A percentile compares a stretch with the other conserved stretches of the same genome.
phyloP scores from a whole-genome alignment of 2,329 filamentous ascomycete genomes.

The Rutstroemia sp. region DNA sequence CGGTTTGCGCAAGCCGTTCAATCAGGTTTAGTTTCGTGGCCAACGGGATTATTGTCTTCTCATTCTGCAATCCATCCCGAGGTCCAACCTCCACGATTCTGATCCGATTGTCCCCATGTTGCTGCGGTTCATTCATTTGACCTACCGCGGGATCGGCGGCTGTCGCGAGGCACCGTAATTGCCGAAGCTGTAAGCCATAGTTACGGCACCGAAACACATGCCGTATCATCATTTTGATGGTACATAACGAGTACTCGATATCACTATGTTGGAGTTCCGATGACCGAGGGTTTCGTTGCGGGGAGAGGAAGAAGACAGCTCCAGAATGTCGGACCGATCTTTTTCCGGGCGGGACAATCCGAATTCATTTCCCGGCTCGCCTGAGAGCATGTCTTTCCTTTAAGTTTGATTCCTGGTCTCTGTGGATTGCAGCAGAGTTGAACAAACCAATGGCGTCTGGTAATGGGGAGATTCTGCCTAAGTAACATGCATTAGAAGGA shows the following conservation, averaged over 20 bases:
- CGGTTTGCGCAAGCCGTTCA: slow-evolving; percentile 58
- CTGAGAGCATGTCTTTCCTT: too few species aligned
- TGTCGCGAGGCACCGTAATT: slow-evolving; percentile 20
- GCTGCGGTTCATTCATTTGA: slow-evolving; percentile 12
- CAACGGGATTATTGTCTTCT: slow-evolving; percentile 63
- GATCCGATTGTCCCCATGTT: slow-evolving; percentile 31
- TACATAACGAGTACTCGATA: background rate
- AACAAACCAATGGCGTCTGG: too few species aligned
- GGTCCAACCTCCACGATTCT: slow-evolving; percentile 78
- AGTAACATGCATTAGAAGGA: too few species aligned
- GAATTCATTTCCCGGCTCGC: too few species aligned
- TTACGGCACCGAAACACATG: background rate
- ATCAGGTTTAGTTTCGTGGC: slow-evolving; percentile 73
- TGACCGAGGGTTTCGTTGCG: too few species aligned
- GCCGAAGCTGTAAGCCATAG: background rate
- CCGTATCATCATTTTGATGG: slow-evolving; percentile 3
- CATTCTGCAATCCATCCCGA: slow-evolving; percentile 81
- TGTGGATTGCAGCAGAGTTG: too few species aligned
- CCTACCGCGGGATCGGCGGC: slow-evolving; percentile 13
- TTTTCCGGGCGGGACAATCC: too few species aligned
- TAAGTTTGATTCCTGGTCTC: too few species aligned
- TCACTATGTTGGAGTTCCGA: too few species aligned
- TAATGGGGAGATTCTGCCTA: too few species aligned
- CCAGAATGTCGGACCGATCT: too few species aligned
- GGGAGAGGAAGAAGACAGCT: too few species aligned